Base-by-base conservation (phyloP, 2,329 filamentous ascomycete genomes). In the Trichoderma gracile region DNA sequence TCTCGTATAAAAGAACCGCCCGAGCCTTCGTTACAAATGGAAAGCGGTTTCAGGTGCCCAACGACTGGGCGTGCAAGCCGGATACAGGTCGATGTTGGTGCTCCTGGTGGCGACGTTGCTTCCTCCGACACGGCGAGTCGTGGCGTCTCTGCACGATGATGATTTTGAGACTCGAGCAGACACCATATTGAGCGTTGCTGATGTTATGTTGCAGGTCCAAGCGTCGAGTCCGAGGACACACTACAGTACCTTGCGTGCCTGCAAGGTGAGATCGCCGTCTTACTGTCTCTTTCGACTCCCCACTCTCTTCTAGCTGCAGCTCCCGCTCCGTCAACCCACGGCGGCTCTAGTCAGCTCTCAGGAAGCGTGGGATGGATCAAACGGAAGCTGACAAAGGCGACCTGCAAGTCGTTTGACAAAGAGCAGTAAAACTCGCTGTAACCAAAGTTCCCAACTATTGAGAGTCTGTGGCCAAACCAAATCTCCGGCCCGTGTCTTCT, bases 321-420 rank as follows among this genome's bases (percentile, higher is more conserved):
- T 61, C 47, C 46, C 23, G 25, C 33, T 25, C 46, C 46, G 38
- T 42, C 23, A 52, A 52, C 46, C 47, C 58, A 27, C 50, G 55
- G 59, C 59, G 43, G 49, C 59, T 54, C 59, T 55, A 46, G 59
- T 63, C 50, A 63, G 59, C 50, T 63, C 46, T 55, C 49, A 23
- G 50, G 19, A 30, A 46, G 50, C 50, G 59, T 54, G 59, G 59
- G 59, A 50, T 63, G 59, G 33, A 53, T 61, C 19, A 19, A 38
- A 23, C 27, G 14, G 19, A n/a, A 40, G 55, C 55, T 58, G 55
- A 58, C 55, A 47, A 58, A 58, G 52, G 14, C 27, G 30, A 15
- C 10, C 33, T 38, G 33, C 33, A 38, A 14, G 33, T 38, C 33
- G 10, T 38, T 38, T 12, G 33, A 3, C 33, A 1, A 3, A 38